Evolutionary conservation across 1,139 yeast species (phyloP).

Genomic region (Taphrina wiesneri): DNA sequence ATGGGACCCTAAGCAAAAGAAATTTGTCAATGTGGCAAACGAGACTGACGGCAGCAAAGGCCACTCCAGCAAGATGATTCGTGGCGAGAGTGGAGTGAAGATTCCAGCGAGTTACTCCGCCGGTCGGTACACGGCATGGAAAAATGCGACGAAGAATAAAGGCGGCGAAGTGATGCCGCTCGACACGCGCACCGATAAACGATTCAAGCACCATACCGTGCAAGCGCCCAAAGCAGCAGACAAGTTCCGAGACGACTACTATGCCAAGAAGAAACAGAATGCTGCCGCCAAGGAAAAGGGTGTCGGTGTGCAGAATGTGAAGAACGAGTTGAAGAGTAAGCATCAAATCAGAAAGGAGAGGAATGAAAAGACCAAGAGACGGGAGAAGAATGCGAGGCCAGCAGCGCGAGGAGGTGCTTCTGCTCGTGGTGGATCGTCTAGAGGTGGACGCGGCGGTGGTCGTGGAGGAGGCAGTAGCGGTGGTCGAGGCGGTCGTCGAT

Average conservation of each 20-base stretch:
- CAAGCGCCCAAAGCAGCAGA: constrained; percentile 90
- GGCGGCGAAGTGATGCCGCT: constrained; percentile 41
- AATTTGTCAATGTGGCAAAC: constrained; percentile 39
- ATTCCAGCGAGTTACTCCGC: constrained; percentile 90
- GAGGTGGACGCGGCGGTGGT: constrained; percentile 6
- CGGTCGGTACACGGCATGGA: constrained; percentile 59
- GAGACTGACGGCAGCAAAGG: constrained; percentile 39
- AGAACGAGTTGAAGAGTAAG: constrained; percentile 64
- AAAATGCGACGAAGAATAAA: constrained; percentile 52
- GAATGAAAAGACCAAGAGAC: constrained; percentile 65
- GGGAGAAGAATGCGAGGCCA: constrained; percentile 87
- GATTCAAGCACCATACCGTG: constrained; percentile 58
- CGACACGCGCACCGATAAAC: constrained; percentile 40
- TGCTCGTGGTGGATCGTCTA: constrained; percentile 6
- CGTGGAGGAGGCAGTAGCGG: constrained; percentile 9
- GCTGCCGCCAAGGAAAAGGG: constrained; percentile 80
- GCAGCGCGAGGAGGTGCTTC: neutral
- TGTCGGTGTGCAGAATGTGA: constrained; percentile 45
- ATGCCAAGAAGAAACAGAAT: constrained; percentile 79
- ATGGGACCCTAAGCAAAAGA: constrained; percentile 84
- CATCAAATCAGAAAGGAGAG: constrained; percentile 81
- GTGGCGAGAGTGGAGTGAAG: constrained; percentile 91
- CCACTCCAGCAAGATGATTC: constrained; percentile 61
- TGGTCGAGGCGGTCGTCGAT: constrained; percentile 15
- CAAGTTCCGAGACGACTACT: constrained; percentile 81